phyloP scores from a whole-genome alignment of 1,139 yeast species.

The Kodamaea alishanica region DNA sequence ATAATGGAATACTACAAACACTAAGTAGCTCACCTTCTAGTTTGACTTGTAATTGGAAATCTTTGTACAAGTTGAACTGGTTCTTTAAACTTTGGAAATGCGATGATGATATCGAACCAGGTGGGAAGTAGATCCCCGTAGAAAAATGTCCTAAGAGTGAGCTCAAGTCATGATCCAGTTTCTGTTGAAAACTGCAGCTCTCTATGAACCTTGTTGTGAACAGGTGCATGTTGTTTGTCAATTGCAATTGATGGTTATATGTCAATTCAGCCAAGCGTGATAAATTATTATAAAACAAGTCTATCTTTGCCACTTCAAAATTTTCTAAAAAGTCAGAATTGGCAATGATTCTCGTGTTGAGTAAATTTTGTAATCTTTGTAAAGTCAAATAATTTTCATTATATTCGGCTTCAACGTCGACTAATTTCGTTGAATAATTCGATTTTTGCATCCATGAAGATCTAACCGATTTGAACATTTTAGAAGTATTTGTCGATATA shows the following conservation, averaged over 20 bases:
- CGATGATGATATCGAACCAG: constrained; percentile 12
- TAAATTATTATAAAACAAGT: constrained; percentile 33
- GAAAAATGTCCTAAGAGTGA: constrained; percentile 24
- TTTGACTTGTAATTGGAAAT: constrained; percentile 38
- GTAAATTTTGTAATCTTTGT: constrained; percentile 28
- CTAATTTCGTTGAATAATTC: constrained; percentile 28
- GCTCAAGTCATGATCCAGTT: constrained; percentile 29
- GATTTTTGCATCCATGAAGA: constrained; percentile 30
- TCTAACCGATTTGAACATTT: constrained; percentile 19
- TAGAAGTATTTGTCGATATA: constrained; percentile 8
- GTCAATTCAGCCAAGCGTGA: constrained; percentile 36
- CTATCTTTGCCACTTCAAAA: constrained; percentile 38
- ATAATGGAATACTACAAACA: constrained; percentile 33
- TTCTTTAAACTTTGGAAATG: constrained; percentile 38
- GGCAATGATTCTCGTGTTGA: constrained; percentile 28
- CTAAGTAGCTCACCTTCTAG: constrained; percentile 22
- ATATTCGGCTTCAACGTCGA: constrained; percentile 30
- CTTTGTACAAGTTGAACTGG: constrained; percentile 41
- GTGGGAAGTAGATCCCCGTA: constrained; percentile 43
- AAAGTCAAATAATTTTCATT: constrained; percentile 31
- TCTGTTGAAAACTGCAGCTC: constrained; percentile 25
- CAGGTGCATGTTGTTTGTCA: constrained; percentile 27
- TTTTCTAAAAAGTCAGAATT: constrained; percentile 27
- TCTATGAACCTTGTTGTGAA: constrained; percentile 27
- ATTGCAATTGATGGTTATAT: constrained; percentile 26